These are phyloP conservation scores for Neurospora tetraspora DNA, from an alignment of 495 filamentous ascomycete species.

Conservation along the genomic window DNA sequence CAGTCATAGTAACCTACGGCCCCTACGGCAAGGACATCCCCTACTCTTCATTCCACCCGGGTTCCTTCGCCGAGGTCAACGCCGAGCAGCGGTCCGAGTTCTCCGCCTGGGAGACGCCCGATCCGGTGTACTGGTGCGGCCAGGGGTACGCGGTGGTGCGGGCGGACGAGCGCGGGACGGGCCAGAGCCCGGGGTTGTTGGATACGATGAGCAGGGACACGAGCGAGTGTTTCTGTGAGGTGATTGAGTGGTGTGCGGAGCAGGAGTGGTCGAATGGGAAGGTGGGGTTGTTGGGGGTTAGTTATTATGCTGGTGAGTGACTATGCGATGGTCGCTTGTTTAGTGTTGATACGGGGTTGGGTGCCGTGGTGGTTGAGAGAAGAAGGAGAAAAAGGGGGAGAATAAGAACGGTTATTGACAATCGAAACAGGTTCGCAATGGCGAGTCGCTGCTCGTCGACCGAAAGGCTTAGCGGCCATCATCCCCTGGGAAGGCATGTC, in stretches of 20 bases:
- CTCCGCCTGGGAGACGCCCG: conserved; percentile 56
- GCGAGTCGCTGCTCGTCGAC: conserved; percentile 50
- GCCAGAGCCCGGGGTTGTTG: conserved; percentile 47
- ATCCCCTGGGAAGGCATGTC: conserved; percentile 64
- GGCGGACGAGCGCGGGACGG: conserved; percentile 49
- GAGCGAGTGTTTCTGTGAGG: conserved; percentile 48
- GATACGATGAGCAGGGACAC: conserved; percentile 53
- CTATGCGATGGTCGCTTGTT: no score
- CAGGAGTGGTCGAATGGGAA: conserved; percentile 53
- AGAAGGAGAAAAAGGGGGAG: not conserved
- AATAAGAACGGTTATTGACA: not conserved
- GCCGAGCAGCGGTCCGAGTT: conserved; percentile 37
- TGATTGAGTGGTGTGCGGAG: conserved; percentile 54
- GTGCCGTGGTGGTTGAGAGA: not conserved
- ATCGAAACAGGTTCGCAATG: conserved; percentile 35
- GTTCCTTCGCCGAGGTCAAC: conserved; percentile 37
- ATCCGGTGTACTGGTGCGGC: conserved; percentile 52
- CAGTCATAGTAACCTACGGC: conserved; percentile 47
- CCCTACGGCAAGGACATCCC: conserved; percentile 59
- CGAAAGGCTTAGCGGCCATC: conserved; percentile 48
- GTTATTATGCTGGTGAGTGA: conserved; percentile 49
- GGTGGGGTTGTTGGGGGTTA: conserved; percentile 52
- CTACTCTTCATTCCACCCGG: conserved; percentile 37
- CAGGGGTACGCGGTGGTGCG: conserved; percentile 51
- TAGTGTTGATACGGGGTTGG: no score